Base-by-base conservation (phyloP, 257 asterid species). In the Forsythia suspensa region DNA sequence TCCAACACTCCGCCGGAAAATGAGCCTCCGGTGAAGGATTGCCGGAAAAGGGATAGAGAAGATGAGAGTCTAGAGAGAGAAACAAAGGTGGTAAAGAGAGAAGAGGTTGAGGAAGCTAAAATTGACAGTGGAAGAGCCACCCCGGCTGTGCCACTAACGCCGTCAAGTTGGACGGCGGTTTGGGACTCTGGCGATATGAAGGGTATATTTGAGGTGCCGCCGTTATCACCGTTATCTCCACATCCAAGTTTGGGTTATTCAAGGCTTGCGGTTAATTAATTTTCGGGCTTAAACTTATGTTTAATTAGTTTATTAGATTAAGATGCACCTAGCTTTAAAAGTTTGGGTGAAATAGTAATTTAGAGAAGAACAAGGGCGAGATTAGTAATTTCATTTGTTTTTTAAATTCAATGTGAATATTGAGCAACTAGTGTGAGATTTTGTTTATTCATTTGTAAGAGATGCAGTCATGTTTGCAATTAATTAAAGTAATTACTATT, bases 151-250 rank as follows among this genome's bases (percentile, higher is more conserved):
- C 95, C 99, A 0, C 83, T 93, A 76, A 95, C 98, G 83, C 99
- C 98, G 83, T 90, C 99, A 3, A 91, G 77, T 74, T 95, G 99
- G 99, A 86, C 80, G 82, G 77, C 96, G 5, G 89, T 95, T 73
- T 95, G 97, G 98, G 96, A 90, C 70, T 20, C 82, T n/a, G 94
- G 87, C 0, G 95, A 92, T 20, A 93, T 68, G 71, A 87, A 88
- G 74, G 97, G 98, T 34, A 91, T 95, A n/a, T 95, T 92, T 72
- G 98, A 92, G 61, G 86, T 95, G 4, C 98, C 98, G 42, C 94
- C 87, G 67, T 41, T 92, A 20, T 92, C 98, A 40, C 98, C 98
- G 80, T 85, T 90, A 72, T 86, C 96, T 11, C 86, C 94, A 8
- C 75, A 80, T 59, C 85, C 89, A 3, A 48, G 79, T 52, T 46